Evolutionary conservation across 2,329 filamentous ascomycete genomes (phyloP), one percentile per base, ranked within the genome.

Genomic region (Teratosphaeria nubilosa): DNA sequence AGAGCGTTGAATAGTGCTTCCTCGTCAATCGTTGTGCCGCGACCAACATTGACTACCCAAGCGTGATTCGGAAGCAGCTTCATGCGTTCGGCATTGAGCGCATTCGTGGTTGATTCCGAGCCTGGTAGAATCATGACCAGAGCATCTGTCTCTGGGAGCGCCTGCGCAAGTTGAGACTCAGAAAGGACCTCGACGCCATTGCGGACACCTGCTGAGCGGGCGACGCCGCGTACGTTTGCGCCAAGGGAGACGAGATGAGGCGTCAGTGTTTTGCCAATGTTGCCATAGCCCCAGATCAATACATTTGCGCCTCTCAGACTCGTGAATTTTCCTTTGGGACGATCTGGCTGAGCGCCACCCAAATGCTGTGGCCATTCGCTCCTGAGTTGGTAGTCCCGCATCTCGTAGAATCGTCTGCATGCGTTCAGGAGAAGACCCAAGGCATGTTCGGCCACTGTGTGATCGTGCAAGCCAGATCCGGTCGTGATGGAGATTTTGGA

Each of bases 41-140:
- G 75, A 6, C 84, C 84, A 0, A 86, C 87, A 68, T 91, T 90
- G 53, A 90, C 75, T 10, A 91, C 74, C n/a, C 90, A 72, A 0
- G 84, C 81, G 69, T 86, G 83, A 62, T 77, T 78, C 41, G 83
- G 82, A 60, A 86, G 71, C 52, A 78, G 66, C 62, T 71, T 73
- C 51, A 86, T 67, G 7, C 81, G 70, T 69, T 82, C 80, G 30
- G 74, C 76, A 63, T 80, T 81, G 59, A 86, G 75, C 1, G 75
- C 82, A 64, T 85, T 72, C 37, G 72, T 73, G 27, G 83, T 86
- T n/a, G 76, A 74, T 9, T 79, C 80, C 37, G 78, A 78, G 0
- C 83, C 83, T 0, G 83, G 83, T 7, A 86, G 74, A 62, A 86
- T 86, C 83, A 86, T 85, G 64, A 86, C 82, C n/a, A 86, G 75